Evolutionary conservation across 1,284 basidiomycete species (phyloP).

Genomic region (Wolfiporia cocos): DNA sequence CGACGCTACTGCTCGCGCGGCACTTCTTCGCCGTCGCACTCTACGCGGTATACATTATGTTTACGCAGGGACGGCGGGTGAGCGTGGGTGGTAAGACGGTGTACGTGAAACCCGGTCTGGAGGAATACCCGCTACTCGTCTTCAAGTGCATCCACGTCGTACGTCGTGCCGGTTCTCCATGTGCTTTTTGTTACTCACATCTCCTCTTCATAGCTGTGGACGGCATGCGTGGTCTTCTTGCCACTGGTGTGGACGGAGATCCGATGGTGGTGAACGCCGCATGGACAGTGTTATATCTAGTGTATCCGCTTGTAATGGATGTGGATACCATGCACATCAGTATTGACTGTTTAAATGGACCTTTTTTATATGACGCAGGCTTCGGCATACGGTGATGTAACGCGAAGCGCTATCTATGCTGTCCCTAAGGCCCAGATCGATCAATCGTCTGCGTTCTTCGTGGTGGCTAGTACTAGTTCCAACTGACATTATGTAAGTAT

Average conservation of each 20-base stretch:
- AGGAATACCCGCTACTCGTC: constrained; percentile 57
- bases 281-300: not conserved
- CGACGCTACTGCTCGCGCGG: constrained; percentile 73
- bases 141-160: constrained; percentile 53
- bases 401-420: too few relatives aligned
- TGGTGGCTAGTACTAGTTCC: too few relatives aligned
- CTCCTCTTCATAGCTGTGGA: constrained; percentile 64
- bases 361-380: too few relatives aligned
- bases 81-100: constrained; percentile 27
- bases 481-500: too few relatives aligned
- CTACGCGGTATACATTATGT: constrained; percentile 86
- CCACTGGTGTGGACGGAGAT: constrained; percentile 88
- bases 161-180: constrained; percentile 26
- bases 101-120: constrained; percentile 34
- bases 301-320: too few relatives aligned
- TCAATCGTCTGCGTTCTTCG: too few relatives aligned
- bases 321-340: too few relatives aligned
- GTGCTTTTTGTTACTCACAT: constrained; percentile 3
- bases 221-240: constrained; percentile 80
- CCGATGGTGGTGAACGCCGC: constrained; percentile 36
- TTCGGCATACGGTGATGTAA: too few relatives aligned
- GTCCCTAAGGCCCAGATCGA: too few relatives aligned
- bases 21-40: constrained; percentile 97
- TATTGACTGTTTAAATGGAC: too few relatives aligned
- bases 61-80: constrained; percentile 54